phyloP scores from a whole-genome alignment of 208 protist genomes.

The Acanthamoeba triangularis region DNA sequence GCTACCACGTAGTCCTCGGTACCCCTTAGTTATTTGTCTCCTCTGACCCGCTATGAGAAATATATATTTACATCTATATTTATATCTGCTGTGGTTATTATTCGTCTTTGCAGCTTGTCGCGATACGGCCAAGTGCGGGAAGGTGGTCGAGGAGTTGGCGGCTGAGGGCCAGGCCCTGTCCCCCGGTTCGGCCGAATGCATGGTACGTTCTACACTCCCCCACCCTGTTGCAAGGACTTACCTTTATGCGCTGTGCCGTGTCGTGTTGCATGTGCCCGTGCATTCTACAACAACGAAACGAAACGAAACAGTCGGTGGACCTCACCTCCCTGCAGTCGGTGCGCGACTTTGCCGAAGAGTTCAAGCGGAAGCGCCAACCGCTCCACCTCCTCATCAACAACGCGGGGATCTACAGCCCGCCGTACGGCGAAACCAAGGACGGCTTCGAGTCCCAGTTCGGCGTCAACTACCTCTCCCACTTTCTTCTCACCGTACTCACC shows the following conservation, averaged over 20 bases:
- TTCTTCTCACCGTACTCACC: constrained; percentile 17
- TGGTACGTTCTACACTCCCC: neutral
- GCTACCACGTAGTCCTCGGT: constrained; percentile 30
- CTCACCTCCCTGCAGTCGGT: constrained; percentile 34
- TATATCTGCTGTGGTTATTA: too few species aligned
- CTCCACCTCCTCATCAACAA: constrained; percentile 49
- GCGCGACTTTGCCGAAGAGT: constrained; percentile 38
- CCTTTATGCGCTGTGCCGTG: neutral
- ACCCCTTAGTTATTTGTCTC: neutral
- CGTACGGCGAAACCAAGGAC: constrained; percentile 7
- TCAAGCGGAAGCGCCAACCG: neutral
- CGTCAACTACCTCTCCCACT: constrained; percentile 46
- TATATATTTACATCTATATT: neutral
- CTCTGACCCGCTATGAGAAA: too few species aligned
- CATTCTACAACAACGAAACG: neutral
- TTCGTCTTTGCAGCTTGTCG: neutral
- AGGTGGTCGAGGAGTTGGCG: constrained; percentile 7
- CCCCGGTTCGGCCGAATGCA: constrained; percentile 1
- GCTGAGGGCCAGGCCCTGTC: neutral
- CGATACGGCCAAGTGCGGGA: neutral
- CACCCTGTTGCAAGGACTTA: neutral
- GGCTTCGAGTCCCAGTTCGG: constrained; percentile 59
- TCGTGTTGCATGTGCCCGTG: neutral
- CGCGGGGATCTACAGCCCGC: constrained; percentile 42
- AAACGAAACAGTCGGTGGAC: neutral